Conservation (phyloP, 345 rosid genomes). For the Lepidium africanum region DNA sequence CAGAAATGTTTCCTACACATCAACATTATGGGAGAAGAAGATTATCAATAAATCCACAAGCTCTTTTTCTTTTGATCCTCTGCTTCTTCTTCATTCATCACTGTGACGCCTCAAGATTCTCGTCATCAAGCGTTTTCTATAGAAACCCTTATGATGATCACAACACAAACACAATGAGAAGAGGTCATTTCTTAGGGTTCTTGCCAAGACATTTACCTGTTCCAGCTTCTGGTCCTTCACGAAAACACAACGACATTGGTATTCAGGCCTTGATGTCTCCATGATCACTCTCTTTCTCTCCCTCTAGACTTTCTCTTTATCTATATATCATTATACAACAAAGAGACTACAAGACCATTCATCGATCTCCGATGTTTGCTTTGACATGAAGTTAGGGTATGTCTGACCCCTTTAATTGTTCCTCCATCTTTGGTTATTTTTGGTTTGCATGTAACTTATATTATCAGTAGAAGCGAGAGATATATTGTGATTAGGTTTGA, state of each 20-base stretch:
- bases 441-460: conserved; percentile 11
- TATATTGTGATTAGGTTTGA: conserved; percentile 15
- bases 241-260: conserved; percentile 86
- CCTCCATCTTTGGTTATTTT: conserved; percentile 12
- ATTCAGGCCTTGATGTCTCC: conserved; percentile 39
- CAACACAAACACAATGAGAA: conserved; percentile 7
- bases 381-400: conserved; percentile 19
- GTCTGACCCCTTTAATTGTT: conserved; percentile 18
- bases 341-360: background rate
- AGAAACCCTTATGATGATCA: conserved; percentile 33
- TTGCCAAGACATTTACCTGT: conserved; percentile 77
- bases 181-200: conserved; percentile 61
- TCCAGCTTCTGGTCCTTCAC: conserved; percentile 88
- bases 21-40: conserved; percentile 29
- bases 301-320: background rate
- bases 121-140: conserved; percentile 33
- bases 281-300: conserved; percentile 35
- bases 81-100: conserved; percentile 26
- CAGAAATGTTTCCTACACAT: conserved; percentile 29
- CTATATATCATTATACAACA: background rate
- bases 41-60: conserved; percentile 1
- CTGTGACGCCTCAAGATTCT: conserved; percentile 45
- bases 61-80: conserved; percentile 13
- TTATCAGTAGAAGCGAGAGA: conserved; percentile 5
- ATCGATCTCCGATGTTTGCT: conserved; percentile 8